Conservation (phyloP, 83 land plant genomes). For the Isoetes engelmannii region DNA sequence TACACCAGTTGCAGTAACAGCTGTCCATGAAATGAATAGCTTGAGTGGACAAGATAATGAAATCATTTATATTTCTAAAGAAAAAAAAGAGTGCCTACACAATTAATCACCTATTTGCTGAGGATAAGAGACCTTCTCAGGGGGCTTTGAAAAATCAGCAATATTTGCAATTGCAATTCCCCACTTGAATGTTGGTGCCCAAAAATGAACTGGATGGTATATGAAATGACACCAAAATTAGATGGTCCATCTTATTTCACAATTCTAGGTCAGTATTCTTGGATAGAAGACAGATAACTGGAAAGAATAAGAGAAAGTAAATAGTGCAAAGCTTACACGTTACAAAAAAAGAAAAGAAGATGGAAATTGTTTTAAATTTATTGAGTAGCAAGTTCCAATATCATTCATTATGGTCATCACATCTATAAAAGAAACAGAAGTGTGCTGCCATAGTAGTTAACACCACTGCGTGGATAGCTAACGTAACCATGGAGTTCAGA, state of each 20-base stretch:
- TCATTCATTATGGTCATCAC: no score
- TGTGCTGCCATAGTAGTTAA: no score
- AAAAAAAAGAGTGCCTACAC: background rate
- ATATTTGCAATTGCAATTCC: slow-evolving; percentile 92
- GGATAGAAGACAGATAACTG: background rate
- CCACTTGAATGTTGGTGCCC: slow-evolving; percentile 99
- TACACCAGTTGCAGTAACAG: slow-evolving; percentile 76
- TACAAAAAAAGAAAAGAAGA: no score
- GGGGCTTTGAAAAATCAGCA: slow-evolving; percentile 94
- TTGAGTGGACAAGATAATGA: background rate
- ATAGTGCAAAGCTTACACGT: no score
- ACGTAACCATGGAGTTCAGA: no score
- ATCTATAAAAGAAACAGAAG: no score
- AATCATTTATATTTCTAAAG: background rate
- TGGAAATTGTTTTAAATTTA: no score
- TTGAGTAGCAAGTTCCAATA: no score
- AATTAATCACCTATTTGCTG: slow-evolving; percentile 71
- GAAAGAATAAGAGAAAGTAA: background rate
- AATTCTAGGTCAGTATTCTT: background rate
- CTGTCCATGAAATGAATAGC: slow-evolving; percentile 24
- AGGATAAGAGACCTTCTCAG: slow-evolving; percentile 89
- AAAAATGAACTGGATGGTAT: slow-evolving; percentile 80
- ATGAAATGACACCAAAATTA: background rate
- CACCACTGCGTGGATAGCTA: no score
- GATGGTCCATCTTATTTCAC: background rate